These are phyloP conservation scores for Colletotrichum somersetense DNA, from an alignment of 2,329 filamentous ascomycete genomes.

Conservation along the genomic window DNA sequence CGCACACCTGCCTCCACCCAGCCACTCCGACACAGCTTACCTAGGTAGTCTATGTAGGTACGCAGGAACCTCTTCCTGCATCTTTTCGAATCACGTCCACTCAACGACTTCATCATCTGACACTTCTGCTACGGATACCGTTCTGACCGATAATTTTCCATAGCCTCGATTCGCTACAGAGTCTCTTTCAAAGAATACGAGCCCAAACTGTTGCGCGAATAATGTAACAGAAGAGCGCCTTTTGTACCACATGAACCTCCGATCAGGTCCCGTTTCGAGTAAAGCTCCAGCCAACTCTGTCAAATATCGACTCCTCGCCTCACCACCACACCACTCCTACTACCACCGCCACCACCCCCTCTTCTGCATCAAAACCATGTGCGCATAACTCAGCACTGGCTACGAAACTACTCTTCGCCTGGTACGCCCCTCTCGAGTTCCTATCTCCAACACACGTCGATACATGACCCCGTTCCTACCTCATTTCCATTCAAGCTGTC, in stretches of 20 bases:
- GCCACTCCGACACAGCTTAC: constrained; percentile 18
- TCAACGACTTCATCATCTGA: constrained; percentile 44
- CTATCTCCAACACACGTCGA: constrained; percentile 9
- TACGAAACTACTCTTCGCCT: neutral
- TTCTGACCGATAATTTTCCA: constrained; percentile 34
- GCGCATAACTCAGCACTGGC: constrained; percentile 23
- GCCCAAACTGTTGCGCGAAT: constrained; percentile 23
- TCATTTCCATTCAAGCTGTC: constrained; percentile 27
- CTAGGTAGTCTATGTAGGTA: neutral
- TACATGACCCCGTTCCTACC: constrained; percentile 2
- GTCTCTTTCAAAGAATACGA: constrained; percentile 18
- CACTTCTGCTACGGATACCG: constrained; percentile 24
- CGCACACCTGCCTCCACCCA: constrained; percentile 19
- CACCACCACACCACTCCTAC: neutral
- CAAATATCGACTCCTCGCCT: constrained; percentile 10
- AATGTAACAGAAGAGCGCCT: neutral
- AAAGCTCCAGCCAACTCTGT: constrained; percentile 9
- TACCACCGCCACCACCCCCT: neutral
- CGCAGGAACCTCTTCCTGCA: neutral
- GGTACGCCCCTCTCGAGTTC: constrained; percentile 1
- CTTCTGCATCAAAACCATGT: constrained; percentile 8
- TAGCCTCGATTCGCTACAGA: constrained; percentile 13
- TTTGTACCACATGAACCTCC: constrained; percentile 12
- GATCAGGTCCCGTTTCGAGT: neutral
- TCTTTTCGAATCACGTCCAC: constrained; percentile 47